Evolutionary conservation across 371 early-diverging fungal genomes (phyloP), one percentile per base, ranked within the genome.

Genomic region (Saksenaea vasiformis): DNA sequence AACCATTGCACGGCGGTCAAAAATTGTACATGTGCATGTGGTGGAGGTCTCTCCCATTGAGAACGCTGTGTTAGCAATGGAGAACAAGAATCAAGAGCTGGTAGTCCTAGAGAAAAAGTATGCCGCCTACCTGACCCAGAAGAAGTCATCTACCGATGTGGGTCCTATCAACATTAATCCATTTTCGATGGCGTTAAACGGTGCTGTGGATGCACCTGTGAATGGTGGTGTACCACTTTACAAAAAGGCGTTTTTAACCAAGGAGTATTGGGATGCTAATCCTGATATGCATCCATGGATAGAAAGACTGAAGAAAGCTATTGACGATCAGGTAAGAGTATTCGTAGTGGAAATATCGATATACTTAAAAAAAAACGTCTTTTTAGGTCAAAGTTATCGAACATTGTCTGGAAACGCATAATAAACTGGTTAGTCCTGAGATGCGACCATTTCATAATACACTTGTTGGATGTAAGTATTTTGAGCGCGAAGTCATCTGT

Each of bases 141-240:
- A 51, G 14, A 31, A 47, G 10, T 43, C 72, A 17, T 59, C 56
- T 14, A 22, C 54, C n/a, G 58, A 53, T 15, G 15, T 56, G 19
- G 68, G 54, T 1, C 64, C 73, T 22, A 59, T 83, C 31, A 91
- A 90, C 62, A 78, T 86, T 36, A 91, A 87, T 60, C 89, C 88
- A 3, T 89, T 94, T 56, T 89, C 91, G 0, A 91, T 94, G 92
- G 84, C 90, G 4, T 68, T 94, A 26, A 92, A 91, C 67, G 93
- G 94, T 14, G 89, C 91, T 7, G 89, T 94, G 0, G 93, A 94
- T 80, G 93, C 94, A 3, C 91, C 93, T 24, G 92, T 94, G 4
- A 94, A 94, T 72, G 94, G 94, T 24, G 94, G 94, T 38, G 81
- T 93, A 4, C 84, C 87, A 26, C 86, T 92, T 78, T 93, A 92